Evolutionary conservation across 495 filamentous ascomycete species (phyloP), one percentile per base, ranked within the genome.

Genomic region (Xylaria sp.): DNA sequence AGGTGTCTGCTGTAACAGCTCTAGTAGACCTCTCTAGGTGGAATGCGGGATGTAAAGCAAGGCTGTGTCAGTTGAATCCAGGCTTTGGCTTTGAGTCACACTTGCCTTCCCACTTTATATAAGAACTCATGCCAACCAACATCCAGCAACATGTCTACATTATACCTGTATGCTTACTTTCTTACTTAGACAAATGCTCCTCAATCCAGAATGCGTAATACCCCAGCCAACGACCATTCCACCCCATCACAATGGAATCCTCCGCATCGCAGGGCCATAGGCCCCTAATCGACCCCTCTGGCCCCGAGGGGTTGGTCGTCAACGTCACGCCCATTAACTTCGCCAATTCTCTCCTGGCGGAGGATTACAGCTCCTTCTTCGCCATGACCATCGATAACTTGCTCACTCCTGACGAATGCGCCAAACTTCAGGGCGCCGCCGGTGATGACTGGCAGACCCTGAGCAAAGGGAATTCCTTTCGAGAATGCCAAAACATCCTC

Each of bases 311-410:
- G 12, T 63, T 65, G 68, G 46, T 52, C 12, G 61, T 69, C 33
- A 76, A 73, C 31, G 52, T 74, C 7, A 73, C 72, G 7, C 76
- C 73, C 4, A 86, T 92, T 74, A 82, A 91, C 70, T 90, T 88
- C 75, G 61, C 76, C 19, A 72, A 79, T 7, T 83, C 85, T 33
- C 63, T 72, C 0, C 74, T 93, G 15, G 84, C 86, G 5, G 85
- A 87, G 69, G 77, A 84, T 71, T 89, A 88, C 79, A 81, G 82
- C 53, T 75, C 80, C 29, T 77, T 80, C 44, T 88, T 89, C 65
- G 91, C 91, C 11, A 84, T 84, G 61, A 78, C 91, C 3, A 84
- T 92, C n/a, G 90, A 93, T 81, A 85, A 91, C 71, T 83, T 89
- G 59, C 74, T 93, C 59, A 88, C 84, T 8, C 83, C 83, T 44